A percentile compares a stretch with the other conserved stretches of the same genome.
These are phyloP conservation scores for Leccinum pachyderme DNA, from an alignment of 1,284 basidiomycete species.

Conservation along the genomic window DNA sequence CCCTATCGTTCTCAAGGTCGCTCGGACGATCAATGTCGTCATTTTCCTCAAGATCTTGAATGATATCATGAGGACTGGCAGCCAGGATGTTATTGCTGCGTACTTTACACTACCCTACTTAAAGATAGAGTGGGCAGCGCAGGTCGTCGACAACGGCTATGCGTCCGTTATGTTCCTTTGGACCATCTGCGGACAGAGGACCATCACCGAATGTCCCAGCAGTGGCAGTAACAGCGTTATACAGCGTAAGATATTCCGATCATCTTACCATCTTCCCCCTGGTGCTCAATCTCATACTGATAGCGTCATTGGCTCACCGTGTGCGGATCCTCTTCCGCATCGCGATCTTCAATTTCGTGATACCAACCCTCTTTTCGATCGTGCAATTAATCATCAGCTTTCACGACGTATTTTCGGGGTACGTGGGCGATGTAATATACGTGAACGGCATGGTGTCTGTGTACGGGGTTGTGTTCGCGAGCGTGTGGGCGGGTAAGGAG, in stretches of 20 bases:
- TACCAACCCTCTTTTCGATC: constrained; percentile 1
- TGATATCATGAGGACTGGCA: constrained; percentile 11
- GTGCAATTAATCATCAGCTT: neutral
- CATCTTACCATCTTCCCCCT: too few species aligned
- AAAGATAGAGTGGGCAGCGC: constrained; percentile 36
- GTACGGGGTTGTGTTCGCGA: constrained; percentile 5
- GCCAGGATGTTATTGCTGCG: constrained; percentile 6
- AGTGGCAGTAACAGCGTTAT: neutral
- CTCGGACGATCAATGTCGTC: constrained; percentile 23
- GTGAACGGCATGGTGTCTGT: constrained; percentile 4
- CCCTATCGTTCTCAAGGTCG: constrained; percentile 27
- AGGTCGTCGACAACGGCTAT: constrained; percentile 29
- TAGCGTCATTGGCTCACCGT: neutral
- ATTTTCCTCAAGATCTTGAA: constrained; percentile 22
- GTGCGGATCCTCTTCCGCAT: neutral
- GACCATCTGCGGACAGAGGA: constrained; percentile 9
- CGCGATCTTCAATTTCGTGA: neutral
- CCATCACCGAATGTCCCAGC: neutral
- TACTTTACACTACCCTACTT: constrained; percentile 30
- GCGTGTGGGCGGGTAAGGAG: constrained; percentile 4
- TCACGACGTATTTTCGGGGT: neutral
- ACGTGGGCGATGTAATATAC: neutral
- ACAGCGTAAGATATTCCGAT: neutral
- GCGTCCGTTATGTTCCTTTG: constrained; percentile 23
- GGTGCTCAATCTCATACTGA: neutral